Evolutionary conservation across 306 rosid genomes (phyloP).

Genomic region (Cucurbita pepo): DNA sequence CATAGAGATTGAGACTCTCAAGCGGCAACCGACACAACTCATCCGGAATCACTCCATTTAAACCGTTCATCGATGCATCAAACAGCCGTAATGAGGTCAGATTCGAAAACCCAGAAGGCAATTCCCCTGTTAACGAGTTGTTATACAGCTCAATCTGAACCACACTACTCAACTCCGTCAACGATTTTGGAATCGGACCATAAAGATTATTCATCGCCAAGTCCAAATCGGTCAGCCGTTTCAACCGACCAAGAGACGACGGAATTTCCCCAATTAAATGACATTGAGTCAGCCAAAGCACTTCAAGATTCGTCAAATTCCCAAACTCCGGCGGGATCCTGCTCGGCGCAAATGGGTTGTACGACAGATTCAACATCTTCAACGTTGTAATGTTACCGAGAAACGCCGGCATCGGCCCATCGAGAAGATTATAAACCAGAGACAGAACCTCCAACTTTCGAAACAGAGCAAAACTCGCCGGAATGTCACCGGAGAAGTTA

Average conservation of each 20-base stretch:
- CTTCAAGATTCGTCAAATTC: constrained; percentile 56
- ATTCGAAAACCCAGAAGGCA: constrained; percentile 50
- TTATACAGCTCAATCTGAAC: constrained; percentile 72
- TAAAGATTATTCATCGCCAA: constrained; percentile 61
- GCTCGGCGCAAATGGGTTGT: constrained; percentile 55
- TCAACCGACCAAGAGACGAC: constrained; percentile 46
- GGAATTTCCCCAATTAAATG: constrained; percentile 72
- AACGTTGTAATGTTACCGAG: constrained; percentile 52
- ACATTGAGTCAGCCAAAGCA: constrained; percentile 75
- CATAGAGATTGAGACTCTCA: constrained; percentile 1
- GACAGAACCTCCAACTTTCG: constrained; percentile 63
- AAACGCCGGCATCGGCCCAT: constrained; percentile 45
- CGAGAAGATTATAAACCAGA: constrained; percentile 71
- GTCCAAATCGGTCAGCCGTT: constrained; percentile 47
- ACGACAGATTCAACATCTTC: constrained; percentile 65
- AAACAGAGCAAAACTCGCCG: constrained; percentile 40
- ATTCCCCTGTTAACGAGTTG: constrained; percentile 66
- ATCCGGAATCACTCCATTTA: constrained; percentile 51
- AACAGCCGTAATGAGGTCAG: constrained; percentile 55
- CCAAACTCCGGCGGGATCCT: constrained; percentile 70
- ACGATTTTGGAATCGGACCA: constrained; percentile 55
- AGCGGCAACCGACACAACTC: constrained; percentile 51
- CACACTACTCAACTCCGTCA: constrained; percentile 48
- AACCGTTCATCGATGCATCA: constrained; percentile 65
- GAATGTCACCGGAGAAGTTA: constrained; percentile 63